Conservation (phyloP, 306 rosid genomes). For the Trifolium subterraneum region DNA sequence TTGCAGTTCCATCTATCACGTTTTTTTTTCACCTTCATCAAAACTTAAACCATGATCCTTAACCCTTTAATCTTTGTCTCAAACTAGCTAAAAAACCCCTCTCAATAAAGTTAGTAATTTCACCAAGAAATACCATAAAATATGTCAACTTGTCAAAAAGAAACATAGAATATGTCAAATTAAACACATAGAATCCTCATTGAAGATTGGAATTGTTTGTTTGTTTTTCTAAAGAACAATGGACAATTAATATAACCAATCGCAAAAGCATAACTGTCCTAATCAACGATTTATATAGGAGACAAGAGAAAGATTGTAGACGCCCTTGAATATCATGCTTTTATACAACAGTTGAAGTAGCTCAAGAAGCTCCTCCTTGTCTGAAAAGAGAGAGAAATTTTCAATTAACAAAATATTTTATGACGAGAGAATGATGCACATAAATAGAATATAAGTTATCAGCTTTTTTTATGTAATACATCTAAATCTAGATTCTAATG, state of each 20-base stretch:
- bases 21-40: too few relatives aligned
- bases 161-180: background rate
- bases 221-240: constrained; percentile 17
- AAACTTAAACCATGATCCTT: too few relatives aligned
- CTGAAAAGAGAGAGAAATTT: constrained; percentile 45
- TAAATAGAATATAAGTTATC: background rate
- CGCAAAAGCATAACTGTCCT: constrained; percentile 37
- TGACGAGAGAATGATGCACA: background rate
- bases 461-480: background rate
- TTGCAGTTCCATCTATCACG: too few relatives aligned
- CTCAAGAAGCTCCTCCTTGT: constrained; percentile 81
- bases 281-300: constrained; percentile 18
- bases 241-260: constrained; percentile 19
- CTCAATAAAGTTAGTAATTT: too few relatives aligned
- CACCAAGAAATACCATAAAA: background rate
- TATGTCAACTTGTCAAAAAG: background rate
- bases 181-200: background rate
- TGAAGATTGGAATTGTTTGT: background rate
- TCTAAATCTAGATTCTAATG: background rate
- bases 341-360: constrained; percentile 88
- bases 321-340: constrained; percentile 53
- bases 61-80: too few relatives aligned
- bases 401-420: constrained; percentile 8
- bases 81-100: too few relatives aligned
- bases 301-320: background rate